A percentile compares a stretch with the other conserved stretches of the same genome.
Evolutionary conservation across 2,329 filamentous ascomycete genomes (phyloP).

Genomic region (Fonsecaea multimorphosa): DNA sequence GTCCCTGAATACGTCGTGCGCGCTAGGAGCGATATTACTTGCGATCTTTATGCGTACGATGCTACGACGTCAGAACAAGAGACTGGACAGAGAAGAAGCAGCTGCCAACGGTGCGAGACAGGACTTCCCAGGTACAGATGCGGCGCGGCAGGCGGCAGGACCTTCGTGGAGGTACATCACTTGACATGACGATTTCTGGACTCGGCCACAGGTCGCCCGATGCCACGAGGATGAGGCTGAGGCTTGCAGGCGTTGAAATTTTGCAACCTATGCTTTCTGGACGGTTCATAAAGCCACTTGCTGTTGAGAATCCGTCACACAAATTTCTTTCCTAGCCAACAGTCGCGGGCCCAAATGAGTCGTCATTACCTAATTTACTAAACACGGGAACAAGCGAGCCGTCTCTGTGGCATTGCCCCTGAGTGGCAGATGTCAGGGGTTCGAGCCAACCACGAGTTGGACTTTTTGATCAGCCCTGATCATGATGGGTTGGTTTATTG

Average conservation of each 20-base stretch:
- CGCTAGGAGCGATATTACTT: slow-evolving; percentile 36
- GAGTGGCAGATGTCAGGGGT: not conserved
- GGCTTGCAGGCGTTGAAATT: not conserved
- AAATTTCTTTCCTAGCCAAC: not conserved
- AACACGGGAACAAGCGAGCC: not conserved
- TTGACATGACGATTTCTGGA: not conserved
- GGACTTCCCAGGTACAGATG: not conserved
- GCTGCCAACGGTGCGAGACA: not conserved
- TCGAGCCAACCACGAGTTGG: not conserved
- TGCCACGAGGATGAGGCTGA: not conserved
- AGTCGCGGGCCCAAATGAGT: not conserved
- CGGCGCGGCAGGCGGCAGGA: not conserved
- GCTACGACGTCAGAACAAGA: slow-evolving; percentile 38
- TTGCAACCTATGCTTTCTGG: not conserved
- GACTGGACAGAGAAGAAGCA: slow-evolving; percentile 32
- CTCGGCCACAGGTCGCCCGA: not conserved
- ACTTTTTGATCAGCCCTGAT: not conserved
- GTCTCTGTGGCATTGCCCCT: not conserved
- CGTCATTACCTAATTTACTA: not conserved
- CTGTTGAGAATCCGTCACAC: not conserved
- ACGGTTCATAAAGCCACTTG: not conserved
- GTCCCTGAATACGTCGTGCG: slow-evolving; percentile 28
- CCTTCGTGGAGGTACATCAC: slow-evolving; percentile 21
- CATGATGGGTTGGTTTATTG: not conserved
- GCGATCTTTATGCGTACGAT: slow-evolving; percentile 35